Conservation (phyloP, 2,329 filamentous ascomycete genomes). For the Pestalotiopsis sp. region DNA sequence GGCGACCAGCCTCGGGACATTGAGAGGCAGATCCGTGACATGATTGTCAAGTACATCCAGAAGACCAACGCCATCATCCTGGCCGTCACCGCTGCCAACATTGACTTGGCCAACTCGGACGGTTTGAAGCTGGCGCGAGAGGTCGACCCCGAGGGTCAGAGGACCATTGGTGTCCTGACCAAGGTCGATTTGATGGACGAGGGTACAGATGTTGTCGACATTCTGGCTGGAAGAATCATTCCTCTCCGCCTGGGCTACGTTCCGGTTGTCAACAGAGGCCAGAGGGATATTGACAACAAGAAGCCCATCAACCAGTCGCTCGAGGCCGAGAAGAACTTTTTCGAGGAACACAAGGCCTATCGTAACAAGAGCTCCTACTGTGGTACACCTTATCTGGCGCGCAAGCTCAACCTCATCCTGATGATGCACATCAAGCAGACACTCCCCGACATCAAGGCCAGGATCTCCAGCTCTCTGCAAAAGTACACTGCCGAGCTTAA, state of each 20-base stretch:
- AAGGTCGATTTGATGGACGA: slow-evolving; percentile 99
- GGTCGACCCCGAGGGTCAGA: slow-evolving; percentile 95
- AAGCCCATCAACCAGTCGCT: slow-evolving; percentile 89
- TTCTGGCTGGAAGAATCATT: slow-evolving; percentile 95
- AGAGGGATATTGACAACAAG: slow-evolving; percentile 98
- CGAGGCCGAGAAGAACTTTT: slow-evolving; percentile 94
- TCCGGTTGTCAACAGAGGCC: slow-evolving; percentile 95
- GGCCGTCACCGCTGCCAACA: slow-evolving; percentile 94
- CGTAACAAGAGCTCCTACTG: slow-evolving; percentile 98
- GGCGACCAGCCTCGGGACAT: slow-evolving; percentile 97
- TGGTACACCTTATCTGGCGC: slow-evolving; percentile 93
- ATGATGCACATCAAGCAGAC: slow-evolving; percentile 99
- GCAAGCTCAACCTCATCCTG: slow-evolving; percentile 96
- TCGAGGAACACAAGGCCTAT: slow-evolving; percentile 98
- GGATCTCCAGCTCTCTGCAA: slow-evolving; percentile 89
- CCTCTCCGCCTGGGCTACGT: slow-evolving; percentile 93
- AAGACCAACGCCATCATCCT: slow-evolving; percentile 98
- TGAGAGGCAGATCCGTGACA: slow-evolving; percentile 93
- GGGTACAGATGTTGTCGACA: slow-evolving; percentile 97
- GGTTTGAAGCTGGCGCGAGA: slow-evolving; percentile 94
- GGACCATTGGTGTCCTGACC: slow-evolving; percentile 96
- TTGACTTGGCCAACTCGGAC: slow-evolving; percentile 98
- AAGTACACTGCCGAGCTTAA: slow-evolving; percentile 87
- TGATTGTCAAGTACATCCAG: slow-evolving; percentile 98
- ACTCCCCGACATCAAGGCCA: slow-evolving; percentile 95